A percentile compares a stretch with the other conserved stretches of the same genome.
phyloP scores from a whole-genome alignment of 345 rosid genomes.

The Populus nigra region DNA sequence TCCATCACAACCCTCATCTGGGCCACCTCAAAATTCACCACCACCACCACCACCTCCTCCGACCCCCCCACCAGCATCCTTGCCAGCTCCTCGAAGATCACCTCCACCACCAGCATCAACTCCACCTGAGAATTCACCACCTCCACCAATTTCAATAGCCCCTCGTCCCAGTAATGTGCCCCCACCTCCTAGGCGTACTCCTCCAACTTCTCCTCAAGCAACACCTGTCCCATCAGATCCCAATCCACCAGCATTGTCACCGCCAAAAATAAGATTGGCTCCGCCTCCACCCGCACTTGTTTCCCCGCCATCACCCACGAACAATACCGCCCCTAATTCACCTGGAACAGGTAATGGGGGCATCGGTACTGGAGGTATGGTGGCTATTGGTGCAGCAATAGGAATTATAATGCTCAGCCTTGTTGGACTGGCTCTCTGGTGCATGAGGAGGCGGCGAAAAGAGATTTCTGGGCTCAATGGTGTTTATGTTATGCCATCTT shows the following conservation, averaged over 20 bases:
- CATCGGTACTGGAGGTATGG: conserved; percentile 40
- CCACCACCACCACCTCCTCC: conserved; percentile 29
- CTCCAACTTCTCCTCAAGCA: conserved; percentile 31
- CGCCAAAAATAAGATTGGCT: conserved; percentile 34
- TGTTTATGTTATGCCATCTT: conserved; percentile 65
- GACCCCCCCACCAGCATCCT: conserved; percentile 24
- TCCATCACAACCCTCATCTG: conserved; percentile 23
- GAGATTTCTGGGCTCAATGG: conserved; percentile 43
- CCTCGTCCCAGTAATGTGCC: conserved; percentile 26
- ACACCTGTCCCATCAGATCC: conserved; percentile 43
- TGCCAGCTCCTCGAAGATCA: conserved; percentile 26
- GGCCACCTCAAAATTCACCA: conserved; percentile 24
- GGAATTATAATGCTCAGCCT: conserved; percentile 57
- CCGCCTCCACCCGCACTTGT: conserved; percentile 38
- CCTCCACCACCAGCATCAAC: conserved; percentile 36
- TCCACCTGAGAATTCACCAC: conserved; percentile 30
- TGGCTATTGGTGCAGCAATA: conserved; percentile 50
- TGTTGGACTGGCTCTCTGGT: conserved; percentile 54
- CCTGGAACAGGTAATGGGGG: conserved; percentile 30
- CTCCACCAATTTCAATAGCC: conserved; percentile 17
- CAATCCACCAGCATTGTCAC: conserved; percentile 30
- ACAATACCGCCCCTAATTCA: conserved; percentile 31
- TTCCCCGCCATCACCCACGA: conserved; percentile 25
- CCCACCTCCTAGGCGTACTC: conserved; percentile 34
- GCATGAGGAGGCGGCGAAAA: conserved; percentile 57